Evolutionary conservation across 2,329 filamentous ascomycete genomes (phyloP), one percentile per base, ranked within the genome.

Genomic region (Xylariaceae sp.): DNA sequence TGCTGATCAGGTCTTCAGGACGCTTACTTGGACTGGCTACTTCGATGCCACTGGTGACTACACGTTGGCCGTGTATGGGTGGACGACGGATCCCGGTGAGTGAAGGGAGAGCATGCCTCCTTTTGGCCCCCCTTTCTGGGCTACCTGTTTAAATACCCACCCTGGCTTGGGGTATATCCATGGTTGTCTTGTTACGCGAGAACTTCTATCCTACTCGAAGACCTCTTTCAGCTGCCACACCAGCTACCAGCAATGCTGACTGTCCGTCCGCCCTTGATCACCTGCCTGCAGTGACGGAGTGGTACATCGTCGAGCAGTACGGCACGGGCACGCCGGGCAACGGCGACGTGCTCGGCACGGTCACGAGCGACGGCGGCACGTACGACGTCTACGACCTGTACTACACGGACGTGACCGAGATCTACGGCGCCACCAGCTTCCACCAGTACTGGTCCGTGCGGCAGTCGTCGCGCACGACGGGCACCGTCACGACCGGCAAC

Each of bases 401-500:
- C 31, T 26, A 26, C 31, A 16, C 6, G 6, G 18, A 33, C 31
- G 31, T 25, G 19, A 19, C 31, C 13, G 19, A 25, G 21, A 33
- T 33, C 31, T 25, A 33, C 14, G 31, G 31, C 31, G 21, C 31
- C 31, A 26, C 31, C 21, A 33, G 21, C 22, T 33, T 33, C 31
- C 19, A 33, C 21, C 31, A 33, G 21, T 25, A 25, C 31, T 25
- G 21, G 31, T 33, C 31, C 13, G 31, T 33, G 8, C 31, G 31
- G 7, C 19, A n/a, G 13, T 16, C 21, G 8, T 25, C 31, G 8
- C 31, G 31, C 5, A 25, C 21, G 13, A 33, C 21, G 13, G 31
- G 31, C 14, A 33, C 21, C 10, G 15, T 33, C 22, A 25, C 31
- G 21, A 25, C 67, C 7, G 70, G 45, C 13, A 64, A 68, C 64